Conservation (phyloP, 2,329 filamentous ascomycete species). For the Sarocladium brachiariae region DNA sequence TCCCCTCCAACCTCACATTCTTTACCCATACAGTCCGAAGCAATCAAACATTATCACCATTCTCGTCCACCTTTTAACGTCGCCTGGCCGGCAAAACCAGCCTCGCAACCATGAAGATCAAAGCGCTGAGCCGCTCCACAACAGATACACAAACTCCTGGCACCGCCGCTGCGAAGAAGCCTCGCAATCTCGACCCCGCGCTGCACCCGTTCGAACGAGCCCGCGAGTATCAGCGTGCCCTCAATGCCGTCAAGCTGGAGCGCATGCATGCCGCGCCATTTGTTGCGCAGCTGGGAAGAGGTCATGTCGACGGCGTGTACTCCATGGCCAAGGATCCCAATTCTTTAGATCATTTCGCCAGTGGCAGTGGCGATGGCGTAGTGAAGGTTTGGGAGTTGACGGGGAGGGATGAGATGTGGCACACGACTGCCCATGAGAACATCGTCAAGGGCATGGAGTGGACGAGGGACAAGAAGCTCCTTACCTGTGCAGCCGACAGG, state of each 20-base stretch:
- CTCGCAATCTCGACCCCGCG: slow-evolving; percentile 72
- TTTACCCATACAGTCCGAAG: not conserved
- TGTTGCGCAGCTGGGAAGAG: slow-evolving; percentile 76
- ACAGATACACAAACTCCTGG: slow-evolving; percentile 60
- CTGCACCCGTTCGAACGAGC: slow-evolving; percentile 88
- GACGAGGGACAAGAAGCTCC: slow-evolving; percentile 75
- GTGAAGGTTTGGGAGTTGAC: slow-evolving; percentile 87
- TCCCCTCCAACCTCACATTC: slow-evolving; percentile 3
- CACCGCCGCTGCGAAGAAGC: slow-evolving; percentile 56
- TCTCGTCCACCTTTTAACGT: not conserved
- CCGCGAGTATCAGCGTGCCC: slow-evolving; percentile 56
- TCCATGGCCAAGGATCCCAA: slow-evolving; percentile 73
- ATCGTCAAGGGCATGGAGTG: slow-evolving; percentile 88
- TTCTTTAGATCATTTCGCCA: slow-evolving; percentile 67
- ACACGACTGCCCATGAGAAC: slow-evolving; percentile 80
- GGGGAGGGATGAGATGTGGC: slow-evolving; percentile 63
- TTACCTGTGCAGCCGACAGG: slow-evolving; percentile 81
- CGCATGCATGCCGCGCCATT: slow-evolving; percentile 77
- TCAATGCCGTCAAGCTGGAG: slow-evolving; percentile 83
- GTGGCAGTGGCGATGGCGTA: slow-evolving; percentile 83
- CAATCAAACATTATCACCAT: not conserved
- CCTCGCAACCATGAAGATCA: slow-evolving; percentile 44
- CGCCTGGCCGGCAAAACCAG: not conserved
- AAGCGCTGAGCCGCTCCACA: slow-evolving; percentile 59
- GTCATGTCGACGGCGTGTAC: slow-evolving; percentile 85